phyloP scores from a whole-genome alignment of 495 filamentous ascomycete species.

The Penicillium cosmopolitanum region DNA sequence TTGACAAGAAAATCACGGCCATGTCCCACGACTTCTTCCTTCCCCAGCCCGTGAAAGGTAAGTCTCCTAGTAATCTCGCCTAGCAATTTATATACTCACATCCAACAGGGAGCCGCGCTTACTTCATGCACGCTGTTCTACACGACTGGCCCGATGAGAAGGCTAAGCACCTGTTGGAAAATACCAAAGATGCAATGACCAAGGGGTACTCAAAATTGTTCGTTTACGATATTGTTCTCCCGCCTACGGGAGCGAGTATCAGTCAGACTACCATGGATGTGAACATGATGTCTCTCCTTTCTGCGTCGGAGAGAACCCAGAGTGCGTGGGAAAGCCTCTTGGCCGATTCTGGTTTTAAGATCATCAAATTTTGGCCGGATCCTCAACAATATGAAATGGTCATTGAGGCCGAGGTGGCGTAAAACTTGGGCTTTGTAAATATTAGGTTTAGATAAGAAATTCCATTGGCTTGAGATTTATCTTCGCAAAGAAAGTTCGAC shows the following conservation, averaged over 20 bases:
- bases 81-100: background rate
- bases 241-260: slow-evolving; percentile 31
- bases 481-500: no score
- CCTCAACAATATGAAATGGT: slow-evolving; percentile 36
- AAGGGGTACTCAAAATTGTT: slow-evolving; percentile 53
- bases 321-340: slow-evolving; percentile 46
- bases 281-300: slow-evolving; percentile 39
- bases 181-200: slow-evolving; percentile 37
- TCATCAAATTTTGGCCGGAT: slow-evolving; percentile 45
- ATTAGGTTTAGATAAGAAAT: background rate
- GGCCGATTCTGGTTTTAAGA: slow-evolving; percentile 41
- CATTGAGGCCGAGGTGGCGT: slow-evolving; percentile 32
- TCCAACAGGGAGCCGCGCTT: slow-evolving; percentile 36
- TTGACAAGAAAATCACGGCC: slow-evolving; percentile 44
- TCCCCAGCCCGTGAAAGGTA: slow-evolving; percentile 52
- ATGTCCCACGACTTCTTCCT: slow-evolving; percentile 55
- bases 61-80: background rate
- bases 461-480: no score
- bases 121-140: slow-evolving; percentile 51
- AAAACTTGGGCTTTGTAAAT: background rate
- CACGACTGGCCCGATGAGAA: slow-evolving; percentile 48
- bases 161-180: slow-evolving; percentile 27
- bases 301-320: slow-evolving; percentile 39
- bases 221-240: slow-evolving; percentile 49
- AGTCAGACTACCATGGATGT: slow-evolving; percentile 40